Conservation (phyloP, 148 eudicot genomes). For the Pharnaceum exiguum region DNA sequence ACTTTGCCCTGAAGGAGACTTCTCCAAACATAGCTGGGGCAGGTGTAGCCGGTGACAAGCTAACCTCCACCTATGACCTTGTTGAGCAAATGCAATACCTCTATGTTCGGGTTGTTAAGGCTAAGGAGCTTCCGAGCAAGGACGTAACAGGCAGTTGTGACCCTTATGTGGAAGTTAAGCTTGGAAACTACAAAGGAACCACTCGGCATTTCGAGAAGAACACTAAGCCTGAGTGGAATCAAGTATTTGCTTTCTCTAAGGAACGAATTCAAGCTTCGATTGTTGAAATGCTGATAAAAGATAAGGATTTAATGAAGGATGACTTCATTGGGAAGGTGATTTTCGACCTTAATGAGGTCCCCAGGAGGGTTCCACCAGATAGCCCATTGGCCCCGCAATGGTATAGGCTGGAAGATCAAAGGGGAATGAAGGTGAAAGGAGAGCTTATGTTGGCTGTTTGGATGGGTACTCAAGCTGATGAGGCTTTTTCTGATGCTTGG, state of each 20-base stretch:
- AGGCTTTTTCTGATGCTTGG: conserved; percentile 69
- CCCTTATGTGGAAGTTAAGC: conserved; percentile 66
- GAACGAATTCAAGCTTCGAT: conserved; percentile 57
- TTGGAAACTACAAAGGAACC: conserved; percentile 74
- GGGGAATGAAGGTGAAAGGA: conserved; percentile 51
- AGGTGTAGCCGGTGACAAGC: conserved; percentile 54
- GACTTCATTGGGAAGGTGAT: conserved; percentile 54
- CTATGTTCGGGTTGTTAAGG: conserved; percentile 69
- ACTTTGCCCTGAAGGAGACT: conserved; percentile 63
- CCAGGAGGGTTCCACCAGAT: conserved; percentile 71
- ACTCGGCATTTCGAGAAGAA: conserved; percentile 67
- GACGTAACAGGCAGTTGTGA: conserved; percentile 61
- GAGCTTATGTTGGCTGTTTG: conserved; percentile 82
- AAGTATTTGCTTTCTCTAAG: conserved; percentile 70
- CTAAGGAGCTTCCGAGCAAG: conserved; percentile 52
- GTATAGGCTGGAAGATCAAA: conserved; percentile 59
- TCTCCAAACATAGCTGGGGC: conserved; percentile 59
- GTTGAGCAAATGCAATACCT: conserved; percentile 85
- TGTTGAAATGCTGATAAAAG: conserved; percentile 57
- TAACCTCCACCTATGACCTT: conserved; percentile 63
- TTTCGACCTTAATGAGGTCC: conserved; percentile 57
- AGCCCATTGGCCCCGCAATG: conserved; percentile 84
- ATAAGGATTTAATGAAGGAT: conserved; percentile 52
- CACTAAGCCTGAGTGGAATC: conserved; percentile 64
- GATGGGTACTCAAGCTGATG: conserved; percentile 86